Evolutionary conservation across 331 rosid genomes (phyloP).

Genomic region (Quercus tomentella): DNA sequence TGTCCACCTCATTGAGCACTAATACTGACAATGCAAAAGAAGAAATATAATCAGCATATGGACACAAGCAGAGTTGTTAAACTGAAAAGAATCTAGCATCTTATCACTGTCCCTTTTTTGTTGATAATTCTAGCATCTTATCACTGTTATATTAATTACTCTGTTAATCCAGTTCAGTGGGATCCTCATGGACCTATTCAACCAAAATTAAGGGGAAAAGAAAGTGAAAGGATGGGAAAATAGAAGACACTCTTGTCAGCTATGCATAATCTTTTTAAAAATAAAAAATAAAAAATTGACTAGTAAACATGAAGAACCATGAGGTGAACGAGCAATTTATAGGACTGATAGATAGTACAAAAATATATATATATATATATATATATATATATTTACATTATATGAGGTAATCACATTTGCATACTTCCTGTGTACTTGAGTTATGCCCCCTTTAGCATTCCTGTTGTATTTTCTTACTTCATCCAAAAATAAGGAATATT

Average conservation of each 20-base stretch:
- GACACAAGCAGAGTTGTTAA: not conserved
- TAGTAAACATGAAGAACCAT: not conserved
- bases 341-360: not conserved
- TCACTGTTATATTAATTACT: not conserved
- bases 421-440: not conserved
- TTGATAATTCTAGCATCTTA: not conserved
- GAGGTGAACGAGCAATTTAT: not conserved
- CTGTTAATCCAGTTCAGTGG: not conserved
- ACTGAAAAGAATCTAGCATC: not conserved
- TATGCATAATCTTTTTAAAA: not conserved
- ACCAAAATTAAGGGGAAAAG: not conserved
- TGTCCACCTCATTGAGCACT: constrained; percentile 93
- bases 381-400: not conserved
- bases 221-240: not conserved
- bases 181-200: not conserved
- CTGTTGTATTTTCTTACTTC: not conserved
- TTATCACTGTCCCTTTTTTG: not conserved
- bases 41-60: constrained; percentile 14
- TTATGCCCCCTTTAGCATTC: not conserved
- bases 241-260: not conserved
- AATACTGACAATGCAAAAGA: constrained; percentile 53
- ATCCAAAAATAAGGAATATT: not conserved
- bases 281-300: not conserved
- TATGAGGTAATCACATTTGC: not conserved
- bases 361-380: not conserved